Evolutionary conservation across 805 yeast species (phyloP).

Genomic region (Yamadazyma paraphyllophila): DNA sequence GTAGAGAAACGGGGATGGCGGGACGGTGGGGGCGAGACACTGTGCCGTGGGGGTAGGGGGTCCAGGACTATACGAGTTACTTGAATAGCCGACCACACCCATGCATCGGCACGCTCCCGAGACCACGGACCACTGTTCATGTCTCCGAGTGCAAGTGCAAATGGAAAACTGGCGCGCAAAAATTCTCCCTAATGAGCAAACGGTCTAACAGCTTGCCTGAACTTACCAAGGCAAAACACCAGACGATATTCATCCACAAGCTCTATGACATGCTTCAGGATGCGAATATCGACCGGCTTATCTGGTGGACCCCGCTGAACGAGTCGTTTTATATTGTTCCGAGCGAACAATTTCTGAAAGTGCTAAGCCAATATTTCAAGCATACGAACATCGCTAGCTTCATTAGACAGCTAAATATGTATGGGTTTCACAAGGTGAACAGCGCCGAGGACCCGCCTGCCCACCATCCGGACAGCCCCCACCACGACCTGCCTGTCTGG

Average conservation of each 20-base stretch:
- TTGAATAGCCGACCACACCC: no score
- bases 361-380: conserved; percentile 53
- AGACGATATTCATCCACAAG: conserved; percentile 74
- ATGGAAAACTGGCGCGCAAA: neutral
- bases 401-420: conserved; percentile 45
- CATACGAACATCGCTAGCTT: conserved; percentile 45
- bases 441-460: conserved; percentile 26
- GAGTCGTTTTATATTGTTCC: conserved; percentile 81
- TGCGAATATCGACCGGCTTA: conserved; percentile 62
- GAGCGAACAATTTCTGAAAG: conserved; percentile 82
- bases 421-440: conserved; percentile 46
- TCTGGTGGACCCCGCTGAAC: conserved; percentile 76
- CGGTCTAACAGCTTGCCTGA: conserved; percentile 15
- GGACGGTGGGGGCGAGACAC: no score
- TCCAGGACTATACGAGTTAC: no score
- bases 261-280: conserved; percentile 90
- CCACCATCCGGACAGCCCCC: neutral
- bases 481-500: conserved; percentile 45
- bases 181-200: conserved; percentile 8
- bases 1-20: no score
- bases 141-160: neutral
- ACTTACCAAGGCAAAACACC: conserved; percentile 26
- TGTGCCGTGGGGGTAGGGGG: no score
- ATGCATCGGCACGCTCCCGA: no score
- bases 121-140: no score